A percentile compares a stretch with the other conserved stretches of the same genome.
phyloP scores from a whole-genome alignment of 495 filamentous ascomycete genomes.

The Xylaria sp. region DNA sequence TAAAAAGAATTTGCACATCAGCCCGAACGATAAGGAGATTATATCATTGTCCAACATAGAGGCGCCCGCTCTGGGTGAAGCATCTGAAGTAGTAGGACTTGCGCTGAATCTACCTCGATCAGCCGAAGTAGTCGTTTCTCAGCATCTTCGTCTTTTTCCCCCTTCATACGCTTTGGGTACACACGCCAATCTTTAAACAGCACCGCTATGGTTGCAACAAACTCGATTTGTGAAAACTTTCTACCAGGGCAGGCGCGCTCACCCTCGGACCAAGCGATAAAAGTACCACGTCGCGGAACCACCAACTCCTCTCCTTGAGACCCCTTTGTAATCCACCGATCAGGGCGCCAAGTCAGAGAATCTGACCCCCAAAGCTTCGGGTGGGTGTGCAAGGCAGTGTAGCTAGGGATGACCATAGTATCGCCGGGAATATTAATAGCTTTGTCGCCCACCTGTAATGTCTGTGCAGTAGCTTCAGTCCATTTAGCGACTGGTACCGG shows the following conservation, averaged over 20 bases:
- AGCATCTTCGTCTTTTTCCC: neutral
- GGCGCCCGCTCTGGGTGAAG: slow-evolving; percentile 14
- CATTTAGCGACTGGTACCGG: slow-evolving; percentile 51
- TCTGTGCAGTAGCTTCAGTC: slow-evolving; percentile 32
- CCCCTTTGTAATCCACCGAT: neutral
- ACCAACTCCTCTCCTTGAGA: neutral
- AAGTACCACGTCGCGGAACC: slow-evolving; percentile 41
- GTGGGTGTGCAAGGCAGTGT: neutral
- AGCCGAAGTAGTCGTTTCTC: neutral
- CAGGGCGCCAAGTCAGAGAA: neutral
- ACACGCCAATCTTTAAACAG: slow-evolving; percentile 49
- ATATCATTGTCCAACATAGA: neutral
- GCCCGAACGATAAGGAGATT: too few relatives aligned
- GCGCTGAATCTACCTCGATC: neutral
- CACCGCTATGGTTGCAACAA: slow-evolving; percentile 54
- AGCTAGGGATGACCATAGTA: slow-evolving; percentile 2
- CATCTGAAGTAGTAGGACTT: neutral
- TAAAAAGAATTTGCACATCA: too few relatives aligned
- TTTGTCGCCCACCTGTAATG: neutral
- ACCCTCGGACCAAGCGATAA: slow-evolving; percentile 56
- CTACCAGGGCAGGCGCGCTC: slow-evolving; percentile 54
- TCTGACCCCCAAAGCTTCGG: neutral
- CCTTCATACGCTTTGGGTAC: slow-evolving; percentile 20
- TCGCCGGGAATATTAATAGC: neutral
- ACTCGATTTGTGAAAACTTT: slow-evolving; percentile 61